Evolutionary conservation across 306 rosid species (phyloP), one percentile per base, ranked within the genome.

Genomic region (Vigna reflexopilosa): DNA sequence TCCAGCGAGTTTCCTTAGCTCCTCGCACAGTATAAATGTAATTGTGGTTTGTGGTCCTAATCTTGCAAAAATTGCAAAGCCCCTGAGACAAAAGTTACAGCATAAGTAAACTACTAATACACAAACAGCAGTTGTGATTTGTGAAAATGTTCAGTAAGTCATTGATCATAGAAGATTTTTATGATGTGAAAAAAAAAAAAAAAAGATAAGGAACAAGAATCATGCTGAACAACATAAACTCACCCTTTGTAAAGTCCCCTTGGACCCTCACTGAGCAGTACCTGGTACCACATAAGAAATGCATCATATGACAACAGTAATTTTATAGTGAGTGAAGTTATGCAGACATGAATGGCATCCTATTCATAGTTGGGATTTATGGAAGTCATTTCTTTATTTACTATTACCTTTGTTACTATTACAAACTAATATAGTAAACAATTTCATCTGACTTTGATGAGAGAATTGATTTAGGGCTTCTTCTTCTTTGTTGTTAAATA

Each of bases 1-100:
- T 80, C 98, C 98, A 32, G 93, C 86, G 81, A 82, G 86, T 72
- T 86, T 83, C 17, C 99, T 95, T 50, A 95, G 86, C 89, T 93
- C 88, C 93, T 95, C 99, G 10, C 89, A 91, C 30, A 93, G 82
- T 77, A 95, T 52, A 55, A 95, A 91, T 67, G 97, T 95, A 42
- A 93, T 91, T 74, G 94, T 93, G 73, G 98, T 91, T 86, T 95
- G 99, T 9, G 99, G 99, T 66, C 98, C 98, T 82, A 95, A 80
- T 86, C 98, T 87, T 74, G 98, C 94, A 70, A 91, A 91, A 57
- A 89, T 86, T 32, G 97, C 85, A 52, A 95, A 87, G 63, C 99
- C 95, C 91, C 99, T 95, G 91, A 77, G 90, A 77, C 65, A 77
- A 77, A 66, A 73, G 66, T n/a, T 42, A 77, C 24, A n/a, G 3